These are phyloP conservation scores for Saccharomyces pastorianus DNA, from an alignment of 1,139 yeast genomes.

Conservation along the genomic window DNA sequence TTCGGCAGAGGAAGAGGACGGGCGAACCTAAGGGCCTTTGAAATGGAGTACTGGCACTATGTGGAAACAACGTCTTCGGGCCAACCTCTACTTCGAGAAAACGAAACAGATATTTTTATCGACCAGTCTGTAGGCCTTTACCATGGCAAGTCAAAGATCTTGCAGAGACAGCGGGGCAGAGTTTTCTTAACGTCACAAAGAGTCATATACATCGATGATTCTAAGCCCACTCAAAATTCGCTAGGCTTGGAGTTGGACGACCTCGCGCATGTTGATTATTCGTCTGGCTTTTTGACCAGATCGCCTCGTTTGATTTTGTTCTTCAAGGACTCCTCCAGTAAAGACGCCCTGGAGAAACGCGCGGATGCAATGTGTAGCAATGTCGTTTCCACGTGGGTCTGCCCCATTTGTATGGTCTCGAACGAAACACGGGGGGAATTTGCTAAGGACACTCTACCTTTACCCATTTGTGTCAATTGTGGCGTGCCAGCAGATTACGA, in stretches of 20 bases:
- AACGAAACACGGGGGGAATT: slow-evolving; percentile 41
- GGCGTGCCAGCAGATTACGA: slow-evolving; percentile 50
- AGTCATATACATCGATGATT: slow-evolving; percentile 62
- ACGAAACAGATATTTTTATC: slow-evolving; percentile 41
- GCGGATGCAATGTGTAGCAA: slow-evolving; percentile 15
- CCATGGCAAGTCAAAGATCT: slow-evolving; percentile 60
- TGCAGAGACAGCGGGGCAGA: slow-evolving; percentile 64
- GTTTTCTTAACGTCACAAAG: slow-evolving; percentile 68
- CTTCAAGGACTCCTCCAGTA: slow-evolving; percentile 1
- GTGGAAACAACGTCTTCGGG: slow-evolving; percentile 41
- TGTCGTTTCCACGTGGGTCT: slow-evolving; percentile 50
- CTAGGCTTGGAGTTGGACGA: slow-evolving; percentile 44
- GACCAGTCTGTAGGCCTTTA: slow-evolving; percentile 58
- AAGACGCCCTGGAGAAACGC: neutral
- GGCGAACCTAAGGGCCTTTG: too few relatives aligned
- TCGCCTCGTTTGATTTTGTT: slow-evolving; percentile 63
- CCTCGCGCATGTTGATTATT: slow-evolving; percentile 39
- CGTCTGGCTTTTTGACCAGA: slow-evolving; percentile 63
- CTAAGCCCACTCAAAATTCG: slow-evolving; percentile 37
- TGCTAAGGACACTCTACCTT: slow-evolving; percentile 30
- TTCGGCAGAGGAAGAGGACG: neutral
- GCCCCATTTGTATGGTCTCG: slow-evolving; percentile 73
- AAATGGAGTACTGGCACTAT: slow-evolving; percentile 32
- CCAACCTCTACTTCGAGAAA: slow-evolving; percentile 39
- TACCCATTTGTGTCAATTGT: slow-evolving; percentile 65